Base-by-base conservation (phyloP, 345 rosid species). In the Eucalyptus lansdowneana region DNA sequence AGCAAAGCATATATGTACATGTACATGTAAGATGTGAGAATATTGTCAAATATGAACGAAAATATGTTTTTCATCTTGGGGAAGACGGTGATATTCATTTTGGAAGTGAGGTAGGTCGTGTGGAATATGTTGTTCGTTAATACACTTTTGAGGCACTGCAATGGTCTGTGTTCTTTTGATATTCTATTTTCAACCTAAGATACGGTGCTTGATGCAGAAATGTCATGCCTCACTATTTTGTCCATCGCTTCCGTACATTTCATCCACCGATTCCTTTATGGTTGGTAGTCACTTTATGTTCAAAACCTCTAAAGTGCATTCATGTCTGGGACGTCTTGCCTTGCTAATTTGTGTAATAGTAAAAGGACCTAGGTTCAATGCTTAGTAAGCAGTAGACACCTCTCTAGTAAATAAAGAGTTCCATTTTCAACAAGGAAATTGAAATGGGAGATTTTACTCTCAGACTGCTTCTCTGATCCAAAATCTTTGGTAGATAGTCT, bases 401-500 rank as follows among this genome's bases (percentile, higher is more conserved):
- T 37, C 37, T n/a, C 86, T 27, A 5, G 44, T 22, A 81, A 21
- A 37, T 40, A 81, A 81, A 47, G 44, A 24, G 44, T 81, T 29
- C 45, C 44, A 81, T 47, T 37, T 81, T 81, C 86, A 50, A 51
- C 50, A 25, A 60, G 37, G 25, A 51, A 51, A 87, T 27, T 47
- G 34, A 40, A 9, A 44, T 81, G 29, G 31, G 22, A 81, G 86
- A 67, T 88, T 90, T 44, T 42, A 87, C 34, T 91, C 91, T 90
- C 92, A 97, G 97, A 95, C 88, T 94, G 89, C 47, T 97, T 97
- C 86, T 90, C 94, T 67, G 93, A 96, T 91, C 97, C 98, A 31
- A 93, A 90, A 58, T 92, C 95, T 92, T 91, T 97, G 92, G 95
- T 91, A 50, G 87, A 94, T 87, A 90, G 92, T 92, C 98, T 97